These are phyloP conservation scores for Nitzschia putrida DNA, from an alignment of 108 stramenopile genomes.

Conservation along the genomic window DNA sequence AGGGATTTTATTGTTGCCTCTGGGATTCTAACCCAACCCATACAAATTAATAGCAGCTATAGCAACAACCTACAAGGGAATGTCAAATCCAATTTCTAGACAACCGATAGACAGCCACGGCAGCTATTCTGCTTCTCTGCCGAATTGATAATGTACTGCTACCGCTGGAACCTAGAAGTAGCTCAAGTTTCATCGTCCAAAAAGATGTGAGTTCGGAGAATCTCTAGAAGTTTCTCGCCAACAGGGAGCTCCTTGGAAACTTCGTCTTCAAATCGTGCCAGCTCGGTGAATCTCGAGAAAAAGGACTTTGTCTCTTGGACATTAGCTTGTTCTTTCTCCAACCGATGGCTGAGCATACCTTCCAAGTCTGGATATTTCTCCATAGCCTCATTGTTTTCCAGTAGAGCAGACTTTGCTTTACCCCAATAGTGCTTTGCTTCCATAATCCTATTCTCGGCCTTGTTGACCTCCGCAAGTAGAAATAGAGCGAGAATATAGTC, in stretches of 20 bases:
- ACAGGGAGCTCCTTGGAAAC: constrained; percentile 16
- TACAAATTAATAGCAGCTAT: constrained; percentile 89
- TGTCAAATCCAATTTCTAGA: background rate
- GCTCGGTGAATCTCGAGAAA: constrained; percentile 15
- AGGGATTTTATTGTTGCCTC: background rate
- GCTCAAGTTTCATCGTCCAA: constrained; percentile 7
- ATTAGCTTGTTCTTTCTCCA: constrained; percentile 3
- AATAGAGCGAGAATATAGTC: constrained; percentile 33
- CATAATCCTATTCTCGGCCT: constrained; percentile 4
- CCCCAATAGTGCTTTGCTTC: constrained; percentile 28
- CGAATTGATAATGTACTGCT: background rate
- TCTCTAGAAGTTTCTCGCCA: constrained; percentile 3
- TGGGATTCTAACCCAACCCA: constrained; percentile 73
- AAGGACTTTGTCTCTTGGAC: constrained; percentile 14
- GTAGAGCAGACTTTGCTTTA: constrained; percentile 7
- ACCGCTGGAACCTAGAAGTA: background rate
- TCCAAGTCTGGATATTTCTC: background rate
- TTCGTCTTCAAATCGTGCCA: constrained; percentile 27
- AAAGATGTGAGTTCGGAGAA: constrained; percentile 5
- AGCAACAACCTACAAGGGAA: constrained; percentile 15
- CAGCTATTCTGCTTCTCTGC: background rate
- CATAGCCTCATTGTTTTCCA: background rate
- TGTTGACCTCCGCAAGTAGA: constrained; percentile 31
- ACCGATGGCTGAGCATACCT: constrained; percentile 9
- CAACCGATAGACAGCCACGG: background rate